Conservation (phyloP, 2,329 filamentous ascomycete genomes). For the Delphinella strobiligena region DNA sequence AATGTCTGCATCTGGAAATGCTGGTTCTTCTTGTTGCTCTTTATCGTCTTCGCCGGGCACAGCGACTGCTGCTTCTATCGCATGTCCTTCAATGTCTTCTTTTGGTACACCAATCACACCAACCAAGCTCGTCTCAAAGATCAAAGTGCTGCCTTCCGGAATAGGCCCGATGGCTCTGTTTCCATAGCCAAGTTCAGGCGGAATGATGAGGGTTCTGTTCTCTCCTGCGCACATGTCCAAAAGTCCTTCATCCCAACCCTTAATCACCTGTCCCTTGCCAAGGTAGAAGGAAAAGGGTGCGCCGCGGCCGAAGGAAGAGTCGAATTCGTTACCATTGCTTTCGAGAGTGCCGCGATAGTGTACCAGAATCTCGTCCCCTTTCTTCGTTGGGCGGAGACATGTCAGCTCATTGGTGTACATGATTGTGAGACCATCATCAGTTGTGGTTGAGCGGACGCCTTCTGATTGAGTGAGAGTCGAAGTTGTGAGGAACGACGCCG, state of each 20-base stretch:
- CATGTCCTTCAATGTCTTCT: not conserved
- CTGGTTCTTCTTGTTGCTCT: not conserved
- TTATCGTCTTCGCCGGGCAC: not conserved
- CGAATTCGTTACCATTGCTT: conserved; percentile 63
- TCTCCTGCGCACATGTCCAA: conserved; percentile 93
- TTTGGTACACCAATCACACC: conserved; percentile 58
- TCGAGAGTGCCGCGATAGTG: conserved; percentile 39
- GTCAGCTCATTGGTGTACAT: conserved; percentile 28
- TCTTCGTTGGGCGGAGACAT: conserved; percentile 32
- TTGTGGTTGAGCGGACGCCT: not conserved
- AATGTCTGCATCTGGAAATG: not conserved
- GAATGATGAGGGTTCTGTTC: conserved; percentile 77
- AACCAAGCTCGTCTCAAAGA: conserved; percentile 87
- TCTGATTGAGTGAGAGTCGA: not conserved
- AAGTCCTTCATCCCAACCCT: conserved; percentile 87
- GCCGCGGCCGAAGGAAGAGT: conserved; percentile 68
- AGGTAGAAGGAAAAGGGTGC: conserved; percentile 67
- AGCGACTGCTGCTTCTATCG: not conserved
- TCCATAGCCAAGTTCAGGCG: conserved; percentile 78
- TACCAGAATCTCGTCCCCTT: conserved; percentile 35
- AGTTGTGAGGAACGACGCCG: not conserved
- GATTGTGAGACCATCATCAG: conserved; percentile 21
- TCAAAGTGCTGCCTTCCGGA: conserved; percentile 65
- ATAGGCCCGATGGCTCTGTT: conserved; percentile 59
- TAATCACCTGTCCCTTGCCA: conserved; percentile 74